Percentiles rank a stretch among this genome's conserved stretches.
phyloP scores from a whole-genome alignment of 148 eudicot species.

The Chenopodium formosanum region DNA sequence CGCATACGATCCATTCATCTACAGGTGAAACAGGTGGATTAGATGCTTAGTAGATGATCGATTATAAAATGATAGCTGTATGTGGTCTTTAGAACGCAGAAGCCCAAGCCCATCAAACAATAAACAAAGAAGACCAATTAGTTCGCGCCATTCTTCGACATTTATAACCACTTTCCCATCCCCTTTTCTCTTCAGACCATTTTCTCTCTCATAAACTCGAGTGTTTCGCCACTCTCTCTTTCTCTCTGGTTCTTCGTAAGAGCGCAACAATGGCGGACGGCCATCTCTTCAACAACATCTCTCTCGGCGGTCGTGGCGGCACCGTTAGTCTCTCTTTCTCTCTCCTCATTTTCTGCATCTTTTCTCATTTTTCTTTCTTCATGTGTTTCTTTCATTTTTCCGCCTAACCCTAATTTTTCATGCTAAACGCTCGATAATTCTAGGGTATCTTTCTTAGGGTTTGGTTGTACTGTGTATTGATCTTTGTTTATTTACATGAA shows the following conservation, averaged over 20 bases:
- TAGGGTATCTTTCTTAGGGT: background rate
- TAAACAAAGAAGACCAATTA: background rate
- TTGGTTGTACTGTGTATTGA: background rate
- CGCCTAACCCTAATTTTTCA: conserved; percentile 35
- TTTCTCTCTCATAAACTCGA: background rate
- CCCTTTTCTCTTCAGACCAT: background rate
- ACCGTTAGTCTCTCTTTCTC: conserved; percentile 42
- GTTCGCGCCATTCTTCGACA: conserved; percentile 25
- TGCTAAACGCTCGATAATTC: background rate
- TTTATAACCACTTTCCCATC: background rate
- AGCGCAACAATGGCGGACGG: conserved; percentile 63
- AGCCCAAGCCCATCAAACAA: background rate
- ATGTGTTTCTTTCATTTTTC: background rate
- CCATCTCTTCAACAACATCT: conserved; percentile 72
- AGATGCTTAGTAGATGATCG: no score
- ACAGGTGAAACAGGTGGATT: no score
- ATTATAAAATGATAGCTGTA: no score
- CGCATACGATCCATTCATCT: no score
- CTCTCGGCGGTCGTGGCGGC: conserved; percentile 97
- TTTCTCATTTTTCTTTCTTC: background rate
- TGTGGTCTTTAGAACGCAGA: no score
- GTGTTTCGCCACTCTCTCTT: background rate
- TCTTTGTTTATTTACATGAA: background rate
- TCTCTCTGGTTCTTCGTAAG: background rate
- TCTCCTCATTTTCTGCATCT: background rate